Conservation (phyloP, 2,329 filamentous ascomycete species). For the Xylaria sp. region DNA sequence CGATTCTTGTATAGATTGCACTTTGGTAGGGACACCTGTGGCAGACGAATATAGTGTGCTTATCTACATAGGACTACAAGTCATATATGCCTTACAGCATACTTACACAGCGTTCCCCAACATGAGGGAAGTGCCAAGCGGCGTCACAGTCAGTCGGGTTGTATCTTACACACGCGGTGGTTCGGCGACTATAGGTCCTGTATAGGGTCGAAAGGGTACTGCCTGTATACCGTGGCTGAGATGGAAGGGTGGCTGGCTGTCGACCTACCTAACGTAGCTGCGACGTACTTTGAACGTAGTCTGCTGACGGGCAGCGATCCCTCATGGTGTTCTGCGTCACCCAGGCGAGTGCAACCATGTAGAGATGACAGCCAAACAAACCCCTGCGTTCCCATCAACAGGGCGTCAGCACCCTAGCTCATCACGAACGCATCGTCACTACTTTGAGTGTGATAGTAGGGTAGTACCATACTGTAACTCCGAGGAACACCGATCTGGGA, state of each 20-base stretch:
- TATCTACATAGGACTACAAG: conserved; percentile 9
- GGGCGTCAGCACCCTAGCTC: background rate
- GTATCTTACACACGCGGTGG: conserved; percentile 12
- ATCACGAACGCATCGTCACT: conserved; percentile 17
- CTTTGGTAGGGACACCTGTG: conserved; percentile 3
- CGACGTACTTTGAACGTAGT: conserved; percentile 11
- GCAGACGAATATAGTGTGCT: conserved; percentile 12
- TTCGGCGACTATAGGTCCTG: conserved; percentile 18
- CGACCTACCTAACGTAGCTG: conserved; percentile 19
- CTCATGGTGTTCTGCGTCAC: conserved; percentile 39
- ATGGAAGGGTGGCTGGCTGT: conserved; percentile 14
- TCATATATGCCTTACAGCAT: conserved; percentile 2
- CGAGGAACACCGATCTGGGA: conserved; percentile 4
- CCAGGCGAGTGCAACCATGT: conserved; percentile 36
- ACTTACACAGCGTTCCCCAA: conserved; percentile 7
- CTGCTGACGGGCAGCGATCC: conserved; percentile 27
- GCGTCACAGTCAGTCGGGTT: background rate
- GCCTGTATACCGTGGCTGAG: background rate
- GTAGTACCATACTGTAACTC: conserved; percentile 18
- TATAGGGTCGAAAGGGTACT: background rate
- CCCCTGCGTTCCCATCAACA: conserved; percentile 25
- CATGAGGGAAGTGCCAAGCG: conserved; percentile 4
- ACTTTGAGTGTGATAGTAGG: conserved; percentile 7
- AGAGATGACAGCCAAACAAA: conserved; percentile 36
- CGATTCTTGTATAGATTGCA: background rate